A percentile compares a stretch with the other conserved stretches of the same genome.
Conservation (phyloP, 352 stramenopile species). For the Phytophthora palmivora region DNA sequence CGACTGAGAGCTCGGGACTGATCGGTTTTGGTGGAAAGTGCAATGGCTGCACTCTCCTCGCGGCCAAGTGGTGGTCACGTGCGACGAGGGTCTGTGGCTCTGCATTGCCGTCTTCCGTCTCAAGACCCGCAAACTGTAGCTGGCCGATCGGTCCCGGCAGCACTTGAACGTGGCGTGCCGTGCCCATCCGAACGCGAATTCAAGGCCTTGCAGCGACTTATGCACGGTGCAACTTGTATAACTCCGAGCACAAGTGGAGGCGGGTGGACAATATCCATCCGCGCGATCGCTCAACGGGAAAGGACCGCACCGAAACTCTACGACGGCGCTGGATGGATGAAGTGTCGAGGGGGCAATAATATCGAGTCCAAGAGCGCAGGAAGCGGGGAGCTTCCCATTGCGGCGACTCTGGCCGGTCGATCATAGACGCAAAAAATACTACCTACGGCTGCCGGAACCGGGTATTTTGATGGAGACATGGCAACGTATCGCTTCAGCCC, state of each 20-base stretch:
- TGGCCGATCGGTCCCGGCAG: neutral
- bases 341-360: neutral
- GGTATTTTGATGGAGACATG: slow-evolving; percentile 35
- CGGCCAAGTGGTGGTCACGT: slow-evolving; percentile 24
- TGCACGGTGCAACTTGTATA: slow-evolving; percentile 4
- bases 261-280: slow-evolving; percentile 30
- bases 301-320: slow-evolving; percentile 33
- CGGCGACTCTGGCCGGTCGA: too few relatives aligned
- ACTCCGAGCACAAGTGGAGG: neutral
- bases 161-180: slow-evolving; percentile 4
- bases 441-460: slow-evolving; percentile 4
- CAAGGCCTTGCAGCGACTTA: slow-evolving; percentile 5
- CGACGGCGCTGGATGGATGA: slow-evolving; percentile 21
- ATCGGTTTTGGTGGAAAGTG: slow-evolving; percentile 14
- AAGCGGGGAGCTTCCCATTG: slow-evolving; percentile 16
- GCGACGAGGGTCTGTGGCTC: slow-evolving; percentile 26
- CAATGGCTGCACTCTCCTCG: slow-evolving; percentile 14
- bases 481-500: neutral
- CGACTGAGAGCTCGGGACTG: neutral
- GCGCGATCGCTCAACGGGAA: slow-evolving; percentile 24
- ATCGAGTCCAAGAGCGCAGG: neutral
- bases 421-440: slow-evolving; percentile 24
- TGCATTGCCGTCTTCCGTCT: slow-evolving; percentile 2
- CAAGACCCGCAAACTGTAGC: neutral
- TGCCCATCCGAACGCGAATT: slow-evolving; percentile 8